phyloP scores from a whole-genome alignment of 2,329 filamentous ascomycete genomes.

The Talaromyces atroroseus region DNA sequence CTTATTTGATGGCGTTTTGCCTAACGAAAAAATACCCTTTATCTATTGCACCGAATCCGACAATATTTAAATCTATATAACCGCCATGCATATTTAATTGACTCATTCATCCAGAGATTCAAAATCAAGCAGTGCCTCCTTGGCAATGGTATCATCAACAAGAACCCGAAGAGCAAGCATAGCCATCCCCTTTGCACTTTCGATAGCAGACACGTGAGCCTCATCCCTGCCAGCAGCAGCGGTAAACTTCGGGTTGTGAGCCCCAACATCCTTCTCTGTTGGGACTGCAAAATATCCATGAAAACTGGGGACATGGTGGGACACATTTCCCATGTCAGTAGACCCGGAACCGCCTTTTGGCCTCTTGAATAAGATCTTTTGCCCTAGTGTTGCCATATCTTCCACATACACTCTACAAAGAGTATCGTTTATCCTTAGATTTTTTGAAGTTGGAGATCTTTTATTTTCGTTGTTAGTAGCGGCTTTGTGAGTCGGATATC shows the following conservation, averaged over 20 bases:
- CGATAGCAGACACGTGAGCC: background rate
- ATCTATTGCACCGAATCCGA: too few relatives aligned
- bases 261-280: slow-evolving; percentile 21
- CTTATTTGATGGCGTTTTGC: too few relatives aligned
- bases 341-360: slow-evolving; percentile 38
- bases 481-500: background rate
- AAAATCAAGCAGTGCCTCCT: background rate
- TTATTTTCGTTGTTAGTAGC: background rate
- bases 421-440: slow-evolving; percentile 24
- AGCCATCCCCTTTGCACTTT: background rate
- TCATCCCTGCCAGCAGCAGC: slow-evolving; percentile 32
- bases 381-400: slow-evolving; percentile 25
- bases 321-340: slow-evolving; percentile 30
- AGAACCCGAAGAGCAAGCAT: background rate
- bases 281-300: slow-evolving; percentile 42
- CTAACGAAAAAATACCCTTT: too few relatives aligned
- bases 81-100: too few relatives aligned
- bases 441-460: slow-evolving; percentile 23
- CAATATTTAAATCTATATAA: too few relatives aligned
- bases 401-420: slow-evolving; percentile 27
- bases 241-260: slow-evolving; percentile 33
- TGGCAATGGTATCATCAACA: background rate
- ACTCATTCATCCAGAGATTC: background rate
- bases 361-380: slow-evolving; percentile 17
- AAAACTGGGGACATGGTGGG: slow-evolving; percentile 38